These are phyloP conservation scores for Glarea lozoyensis DNA, from an alignment of 495 filamentous ascomycete genomes.

Conservation along the genomic window DNA sequence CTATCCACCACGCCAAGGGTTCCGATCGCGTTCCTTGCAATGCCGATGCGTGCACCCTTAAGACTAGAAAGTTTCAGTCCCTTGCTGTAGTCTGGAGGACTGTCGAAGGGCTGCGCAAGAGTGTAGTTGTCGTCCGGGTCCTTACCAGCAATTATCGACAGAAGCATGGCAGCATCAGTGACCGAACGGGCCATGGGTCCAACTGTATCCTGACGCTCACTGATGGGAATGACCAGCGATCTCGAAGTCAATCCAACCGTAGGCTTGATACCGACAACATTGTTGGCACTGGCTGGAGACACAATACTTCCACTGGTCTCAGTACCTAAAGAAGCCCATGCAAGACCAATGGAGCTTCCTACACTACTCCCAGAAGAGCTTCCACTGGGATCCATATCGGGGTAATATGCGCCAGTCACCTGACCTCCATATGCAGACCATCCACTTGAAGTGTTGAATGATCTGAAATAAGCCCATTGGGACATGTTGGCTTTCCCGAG, in stretches of 20 bases:
- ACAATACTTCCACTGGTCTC: slow-evolving; percentile 42
- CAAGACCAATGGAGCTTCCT: slow-evolving; percentile 33
- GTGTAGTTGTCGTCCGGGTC: slow-evolving; percentile 42
- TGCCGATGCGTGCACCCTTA: slow-evolving; percentile 30
- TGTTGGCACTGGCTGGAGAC: slow-evolving; percentile 30
- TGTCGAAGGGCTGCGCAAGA: slow-evolving; percentile 28
- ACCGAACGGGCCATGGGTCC: slow-evolving; percentile 29
- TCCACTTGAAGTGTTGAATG: slow-evolving; percentile 20
- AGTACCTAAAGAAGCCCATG: slow-evolving; percentile 55
- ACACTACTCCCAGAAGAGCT: slow-evolving; percentile 50
- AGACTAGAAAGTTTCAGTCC: slow-evolving; percentile 26
- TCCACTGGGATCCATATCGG: slow-evolving; percentile 50
- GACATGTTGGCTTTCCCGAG: slow-evolving; percentile 58
- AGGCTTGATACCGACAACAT: slow-evolving; percentile 33
- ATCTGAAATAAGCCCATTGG: slow-evolving; percentile 47
- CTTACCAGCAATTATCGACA: slow-evolving; percentile 35
- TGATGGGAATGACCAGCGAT: slow-evolving; percentile 28
- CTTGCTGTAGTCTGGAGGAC: slow-evolving; percentile 34
- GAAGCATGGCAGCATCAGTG: slow-evolving; percentile 28
- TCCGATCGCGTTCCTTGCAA: slow-evolving; percentile 32
- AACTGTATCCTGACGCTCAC: slow-evolving; percentile 28
- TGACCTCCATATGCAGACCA: slow-evolving; percentile 54
- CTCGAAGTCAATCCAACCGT: slow-evolving; percentile 29
- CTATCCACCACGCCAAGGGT: too few species aligned
- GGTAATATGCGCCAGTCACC: slow-evolving; percentile 53